Percentiles rank a stretch among this genome's conserved stretches.
These are phyloP conservation scores for Cercospora brassicicola DNA, from an alignment of 2,329 filamentous ascomycete genomes.

Conservation along the genomic window DNA sequence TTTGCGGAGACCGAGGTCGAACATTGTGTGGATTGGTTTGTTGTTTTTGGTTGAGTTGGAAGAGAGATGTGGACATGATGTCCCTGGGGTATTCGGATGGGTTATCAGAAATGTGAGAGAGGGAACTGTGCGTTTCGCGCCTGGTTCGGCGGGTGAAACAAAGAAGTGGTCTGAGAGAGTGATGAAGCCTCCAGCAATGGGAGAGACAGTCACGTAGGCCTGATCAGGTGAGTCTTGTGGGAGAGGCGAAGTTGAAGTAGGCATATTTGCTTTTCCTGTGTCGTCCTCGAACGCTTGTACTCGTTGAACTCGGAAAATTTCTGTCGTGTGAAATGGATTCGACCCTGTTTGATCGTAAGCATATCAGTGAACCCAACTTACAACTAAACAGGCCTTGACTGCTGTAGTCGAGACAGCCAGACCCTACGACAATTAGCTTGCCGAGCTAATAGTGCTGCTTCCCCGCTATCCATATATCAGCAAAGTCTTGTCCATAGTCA, in stretches of 20 bases:
- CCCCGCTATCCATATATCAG: not conserved
- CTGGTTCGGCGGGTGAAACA: constrained; percentile 41
- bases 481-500: not conserved
- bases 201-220: constrained; percentile 35
- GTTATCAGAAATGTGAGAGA: constrained; percentile 56
- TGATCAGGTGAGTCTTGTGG: constrained; percentile 30
- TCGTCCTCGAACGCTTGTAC: not conserved
- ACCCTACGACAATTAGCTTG: not conserved
- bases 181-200: constrained; percentile 37
- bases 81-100: constrained; percentile 42
- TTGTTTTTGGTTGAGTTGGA: constrained; percentile 11
- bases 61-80: not conserved
- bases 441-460: not conserved
- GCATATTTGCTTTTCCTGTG: not conserved
- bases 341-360: not conserved
- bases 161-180: constrained; percentile 35
- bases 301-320: not conserved
- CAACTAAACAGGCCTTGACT: not conserved
- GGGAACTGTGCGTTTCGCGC: constrained; percentile 52
- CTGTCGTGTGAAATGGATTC: not conserved
- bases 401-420: not conserved
- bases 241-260: constrained; percentile 15
- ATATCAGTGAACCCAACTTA: not conserved
- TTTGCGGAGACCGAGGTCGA: constrained; percentile 56
- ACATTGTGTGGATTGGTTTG: constrained; percentile 47